A percentile compares a stretch with the other conserved stretches of the same genome.
Conservation (phyloP, 352 stramenopile genomes). For the Phytophthora quininea region DNA sequence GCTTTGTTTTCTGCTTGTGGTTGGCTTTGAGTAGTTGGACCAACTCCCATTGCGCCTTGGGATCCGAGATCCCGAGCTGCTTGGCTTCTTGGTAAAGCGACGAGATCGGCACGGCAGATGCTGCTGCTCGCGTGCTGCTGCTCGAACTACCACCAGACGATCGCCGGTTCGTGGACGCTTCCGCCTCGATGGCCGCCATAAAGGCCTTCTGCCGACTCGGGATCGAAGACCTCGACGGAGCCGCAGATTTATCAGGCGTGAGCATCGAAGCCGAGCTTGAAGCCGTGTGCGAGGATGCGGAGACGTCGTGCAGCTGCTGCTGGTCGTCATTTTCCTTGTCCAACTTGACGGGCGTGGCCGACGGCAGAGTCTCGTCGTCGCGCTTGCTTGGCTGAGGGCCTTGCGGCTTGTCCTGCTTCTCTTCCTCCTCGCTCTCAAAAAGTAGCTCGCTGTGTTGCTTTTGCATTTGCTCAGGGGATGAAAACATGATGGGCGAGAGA, state of each 20-base stretch:
- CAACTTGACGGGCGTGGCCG: conserved; percentile 10
- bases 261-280: conserved; percentile 1
- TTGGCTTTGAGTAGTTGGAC: conserved; percentile 32
- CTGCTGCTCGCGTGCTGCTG: neutral
- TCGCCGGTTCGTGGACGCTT: conserved; percentile 23
- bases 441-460: neutral
- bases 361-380: conserved; percentile 10
- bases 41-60: conserved; percentile 47
- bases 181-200: conserved; percentile 57
- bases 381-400: conserved; percentile 7
- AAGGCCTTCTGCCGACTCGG: conserved; percentile 54
- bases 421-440: conserved; percentile 10
- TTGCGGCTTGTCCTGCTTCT: conserved; percentile 8
- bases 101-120: conserved; percentile 29
- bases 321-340: conserved; percentile 28
- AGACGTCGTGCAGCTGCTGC: conserved; percentile 10
- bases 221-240: conserved; percentile 25
- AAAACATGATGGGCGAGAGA: conserved; percentile 53
- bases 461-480: conserved; percentile 15
- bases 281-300: conserved; percentile 24
- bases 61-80: conserved; percentile 34
- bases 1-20: conserved; percentile 14
- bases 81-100: conserved; percentile 54
- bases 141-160: neutral
- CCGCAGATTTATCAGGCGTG: conserved; percentile 4